A percentile compares a stretch with the other conserved stretches of the same genome.
These are phyloP conservation scores for Sechiopsis laciniata DNA, from an alignment of 306 rosid species.

Conservation along the genomic window DNA sequence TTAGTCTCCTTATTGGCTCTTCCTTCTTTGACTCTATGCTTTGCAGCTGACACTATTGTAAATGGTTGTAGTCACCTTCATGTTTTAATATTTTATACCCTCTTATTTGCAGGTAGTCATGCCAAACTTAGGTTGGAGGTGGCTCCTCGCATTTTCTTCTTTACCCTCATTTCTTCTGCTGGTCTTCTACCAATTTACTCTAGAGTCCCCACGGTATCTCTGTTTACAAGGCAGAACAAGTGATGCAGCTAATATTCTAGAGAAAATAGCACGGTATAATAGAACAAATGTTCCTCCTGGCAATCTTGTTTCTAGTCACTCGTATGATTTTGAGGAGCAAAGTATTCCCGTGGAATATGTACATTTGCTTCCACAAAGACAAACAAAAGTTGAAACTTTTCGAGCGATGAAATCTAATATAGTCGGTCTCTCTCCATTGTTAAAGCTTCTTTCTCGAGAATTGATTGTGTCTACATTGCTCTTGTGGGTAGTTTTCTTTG, in stretches of 20 bases:
- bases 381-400: constrained; percentile 30
- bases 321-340: constrained; percentile 40
- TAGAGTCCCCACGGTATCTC: constrained; percentile 88
- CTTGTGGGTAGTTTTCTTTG: constrained; percentile 84
- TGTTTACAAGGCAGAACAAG: constrained; percentile 63
- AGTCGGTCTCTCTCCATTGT: constrained; percentile 50
- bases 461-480: constrained; percentile 75
- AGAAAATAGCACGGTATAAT: constrained; percentile 76
- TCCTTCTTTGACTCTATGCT: not conserved
- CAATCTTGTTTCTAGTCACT: constrained; percentile 57
- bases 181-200: constrained; percentile 62
- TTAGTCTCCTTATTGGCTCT: not conserved
- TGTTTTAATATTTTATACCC: constrained; percentile 17
- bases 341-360: constrained; percentile 47
- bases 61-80: constrained; percentile 18
- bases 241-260: constrained; percentile 69
- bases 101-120: constrained; percentile 62
- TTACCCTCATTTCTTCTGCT: constrained; percentile 82
- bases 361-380: constrained; percentile 43
- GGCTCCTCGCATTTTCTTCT: constrained; percentile 83
- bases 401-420: constrained; percentile 32
- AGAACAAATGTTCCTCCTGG: constrained; percentile 64
- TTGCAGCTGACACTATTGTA: not conserved
- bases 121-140: constrained; percentile 97
- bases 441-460: constrained; percentile 64